Conservation (phyloP, 2,329 filamentous ascomycete genomes). For the Periconia sp. region DNA sequence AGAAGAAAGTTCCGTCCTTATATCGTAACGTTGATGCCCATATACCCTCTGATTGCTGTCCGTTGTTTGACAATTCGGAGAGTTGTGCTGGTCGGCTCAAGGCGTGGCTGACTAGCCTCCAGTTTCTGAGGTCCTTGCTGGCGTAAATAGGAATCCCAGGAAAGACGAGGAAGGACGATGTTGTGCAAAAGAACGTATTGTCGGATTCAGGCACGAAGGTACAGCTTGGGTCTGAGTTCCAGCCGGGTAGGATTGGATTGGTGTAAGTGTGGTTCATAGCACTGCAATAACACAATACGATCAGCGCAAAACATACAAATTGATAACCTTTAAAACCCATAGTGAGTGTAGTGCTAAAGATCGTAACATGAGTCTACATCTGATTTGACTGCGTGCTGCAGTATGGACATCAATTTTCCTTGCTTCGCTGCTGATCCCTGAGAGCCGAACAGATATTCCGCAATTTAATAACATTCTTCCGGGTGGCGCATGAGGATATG, state of each 20-base stretch:
- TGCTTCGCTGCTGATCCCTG: too few species aligned
- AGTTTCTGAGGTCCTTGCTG: slow-evolving; percentile 56
- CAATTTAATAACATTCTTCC: too few species aligned
- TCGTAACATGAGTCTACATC: too few species aligned
- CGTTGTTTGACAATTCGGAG: slow-evolving; percentile 30
- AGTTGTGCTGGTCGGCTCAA: slow-evolving; percentile 41
- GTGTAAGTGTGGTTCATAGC: slow-evolving; percentile 10
- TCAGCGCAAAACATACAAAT: too few species aligned
- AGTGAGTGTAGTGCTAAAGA: too few species aligned
- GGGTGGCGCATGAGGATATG: too few species aligned
- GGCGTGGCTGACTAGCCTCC: slow-evolving; percentile 48
- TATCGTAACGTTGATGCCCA: slow-evolving; percentile 48
- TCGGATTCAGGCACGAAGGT: slow-evolving; percentile 42
- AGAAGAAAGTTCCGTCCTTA: slow-evolving; percentile 46
- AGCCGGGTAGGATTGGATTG: slow-evolving; percentile 59
- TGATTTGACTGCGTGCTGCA: too few species aligned
- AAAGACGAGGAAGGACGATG: slow-evolving; percentile 59
- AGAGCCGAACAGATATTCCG: too few species aligned
- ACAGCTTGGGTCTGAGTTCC: slow-evolving; percentile 57
- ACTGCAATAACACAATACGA: background rate
- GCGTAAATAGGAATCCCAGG: slow-evolving; percentile 60
- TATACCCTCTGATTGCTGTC: slow-evolving; percentile 34
- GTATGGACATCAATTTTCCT: too few species aligned
- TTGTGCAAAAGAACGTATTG: slow-evolving; percentile 57
- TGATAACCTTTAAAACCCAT: too few species aligned